A percentile compares a stretch with the other conserved stretches of the same genome.
phyloP scores from a whole-genome alignment of 331 rosid species.

The Dryas integrifolia region DNA sequence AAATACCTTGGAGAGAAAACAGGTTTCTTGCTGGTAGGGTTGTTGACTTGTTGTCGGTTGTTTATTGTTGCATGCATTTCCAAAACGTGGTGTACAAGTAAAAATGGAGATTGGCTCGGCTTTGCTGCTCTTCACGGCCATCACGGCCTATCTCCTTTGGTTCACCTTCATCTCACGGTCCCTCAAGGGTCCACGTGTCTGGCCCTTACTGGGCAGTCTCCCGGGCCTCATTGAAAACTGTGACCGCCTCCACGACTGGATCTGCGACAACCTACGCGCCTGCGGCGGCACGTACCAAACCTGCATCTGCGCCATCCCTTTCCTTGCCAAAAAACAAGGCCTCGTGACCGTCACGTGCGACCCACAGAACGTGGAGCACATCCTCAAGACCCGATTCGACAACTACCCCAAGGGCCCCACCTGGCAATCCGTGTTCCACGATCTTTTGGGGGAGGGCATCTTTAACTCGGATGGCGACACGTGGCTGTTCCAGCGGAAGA shows the following conservation, averaged over 20 bases:
- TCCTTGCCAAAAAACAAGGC: constrained; percentile 74
- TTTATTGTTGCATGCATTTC: neutral
- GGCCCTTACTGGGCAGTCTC: constrained; percentile 84
- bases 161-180: constrained; percentile 86
- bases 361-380: constrained; percentile 83
- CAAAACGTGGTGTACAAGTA: neutral
- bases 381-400: constrained; percentile 77
- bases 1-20: neutral
- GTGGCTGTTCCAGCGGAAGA: constrained; percentile 85
- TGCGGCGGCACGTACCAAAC: constrained; percentile 98
- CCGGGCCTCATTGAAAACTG: constrained; percentile 77
- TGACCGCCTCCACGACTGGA: constrained; percentile 94
- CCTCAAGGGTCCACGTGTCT: constrained; percentile 77
- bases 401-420: constrained; percentile 92
- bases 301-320: constrained; percentile 86
- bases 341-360: constrained; percentile 98
- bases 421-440: constrained; percentile 89
- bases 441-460: constrained; percentile 77
- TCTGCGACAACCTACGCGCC: constrained; percentile 81
- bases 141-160: constrained; percentile 75
- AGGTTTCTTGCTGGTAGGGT: neutral
- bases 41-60: neutral
- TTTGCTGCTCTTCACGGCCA: constrained; percentile 61
- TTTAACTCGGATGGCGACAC: constrained; percentile 87
- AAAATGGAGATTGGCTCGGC: constrained; percentile 69